A percentile compares a stretch with the other conserved stretches of the same genome.
phyloP scores from a whole-genome alignment of 345 rosid species.

The Capsella bursapastoris region DNA sequence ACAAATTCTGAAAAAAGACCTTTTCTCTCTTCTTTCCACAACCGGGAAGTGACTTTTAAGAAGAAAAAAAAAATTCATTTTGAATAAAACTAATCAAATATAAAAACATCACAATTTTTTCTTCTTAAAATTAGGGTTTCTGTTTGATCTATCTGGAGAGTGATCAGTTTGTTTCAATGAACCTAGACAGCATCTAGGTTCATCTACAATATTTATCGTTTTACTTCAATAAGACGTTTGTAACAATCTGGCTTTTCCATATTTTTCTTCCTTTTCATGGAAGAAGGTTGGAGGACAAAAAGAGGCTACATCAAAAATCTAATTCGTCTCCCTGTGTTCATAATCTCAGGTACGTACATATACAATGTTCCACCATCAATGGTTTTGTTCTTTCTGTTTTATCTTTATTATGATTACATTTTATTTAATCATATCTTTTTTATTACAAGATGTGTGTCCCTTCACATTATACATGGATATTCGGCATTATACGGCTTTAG shows the following conservation, averaged over 20 bases:
- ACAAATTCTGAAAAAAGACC: neutral
- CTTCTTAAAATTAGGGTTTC: conserved; percentile 21
- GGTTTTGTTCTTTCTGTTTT: conserved; percentile 18
- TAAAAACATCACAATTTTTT: neutral
- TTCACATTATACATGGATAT: conserved; percentile 14
- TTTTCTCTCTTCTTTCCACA: conserved; percentile 12
- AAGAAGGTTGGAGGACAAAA: conserved; percentile 20
- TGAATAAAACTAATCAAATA: too few relatives aligned
- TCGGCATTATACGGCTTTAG: neutral
- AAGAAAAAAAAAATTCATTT: neutral
- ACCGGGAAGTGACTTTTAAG: neutral
- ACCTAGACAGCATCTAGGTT: conserved; percentile 22
- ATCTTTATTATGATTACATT: neutral
- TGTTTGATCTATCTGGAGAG: conserved; percentile 17
- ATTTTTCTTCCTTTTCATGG: neutral
- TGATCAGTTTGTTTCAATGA: conserved; percentile 17
- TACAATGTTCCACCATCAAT: conserved; percentile 31
- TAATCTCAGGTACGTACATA: conserved; percentile 25
- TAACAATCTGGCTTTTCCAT: conserved; percentile 19
- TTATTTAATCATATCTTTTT: neutral
- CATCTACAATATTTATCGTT: neutral
- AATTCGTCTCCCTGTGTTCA: neutral
- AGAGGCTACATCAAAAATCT: conserved; percentile 1
- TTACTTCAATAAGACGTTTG: neutral
- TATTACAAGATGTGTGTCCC: neutral